Base-by-base conservation (phyloP, 1,284 basidiomycete genomes). In the Trametes pubescens region DNA sequence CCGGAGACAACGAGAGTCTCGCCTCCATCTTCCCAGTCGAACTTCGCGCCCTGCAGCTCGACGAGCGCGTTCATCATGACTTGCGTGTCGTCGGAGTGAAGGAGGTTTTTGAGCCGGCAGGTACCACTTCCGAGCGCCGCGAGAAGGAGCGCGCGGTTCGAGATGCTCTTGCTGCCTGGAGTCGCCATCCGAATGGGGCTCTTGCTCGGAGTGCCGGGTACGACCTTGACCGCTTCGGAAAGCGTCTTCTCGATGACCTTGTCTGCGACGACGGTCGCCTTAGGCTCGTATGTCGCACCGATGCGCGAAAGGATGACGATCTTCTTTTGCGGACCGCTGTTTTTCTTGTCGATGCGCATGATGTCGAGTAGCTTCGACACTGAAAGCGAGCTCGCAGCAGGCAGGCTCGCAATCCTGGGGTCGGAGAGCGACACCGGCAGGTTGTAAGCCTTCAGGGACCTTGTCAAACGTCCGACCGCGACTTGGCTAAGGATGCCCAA, bases 331-430 rank as follows among this genome's bases (percentile, higher is more conserved):
- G 86, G 73, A 60, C 97, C 92, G 62, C 90, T 91, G 77, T 99
- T 99, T 86, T 99, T 99, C 85, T 99, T 99, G 86, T 99, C 97
- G 65, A 99, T 90, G 67, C 86, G 86, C 90, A 93, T 93, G 75
- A 98, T 93, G 77, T 99, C 95, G 51, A 99, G 85, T 16, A 99
- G 83, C 22, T 88, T 85, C 64, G 94, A 90, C 57, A 96, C 90
- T 16, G 90, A 90, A 63, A 99, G 86, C 58, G 86, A 80, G 53
- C 85, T 86, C 0, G 92, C 84, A 0, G 90, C 85, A 3, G 92
- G 90, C 2, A 95, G 82, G 47, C 82, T 86, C 1, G 89, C 81
- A 66, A 96, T 88, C 62, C 89, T 82, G 26, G 94, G 86, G 73
- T 98, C 94, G 6, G 84, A 78, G 51, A 97, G 76, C 0, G 92